Conservation (phyloP, 2,329 filamentous ascomycete species). For the Arthrobotrys sphaeroides region DNA sequence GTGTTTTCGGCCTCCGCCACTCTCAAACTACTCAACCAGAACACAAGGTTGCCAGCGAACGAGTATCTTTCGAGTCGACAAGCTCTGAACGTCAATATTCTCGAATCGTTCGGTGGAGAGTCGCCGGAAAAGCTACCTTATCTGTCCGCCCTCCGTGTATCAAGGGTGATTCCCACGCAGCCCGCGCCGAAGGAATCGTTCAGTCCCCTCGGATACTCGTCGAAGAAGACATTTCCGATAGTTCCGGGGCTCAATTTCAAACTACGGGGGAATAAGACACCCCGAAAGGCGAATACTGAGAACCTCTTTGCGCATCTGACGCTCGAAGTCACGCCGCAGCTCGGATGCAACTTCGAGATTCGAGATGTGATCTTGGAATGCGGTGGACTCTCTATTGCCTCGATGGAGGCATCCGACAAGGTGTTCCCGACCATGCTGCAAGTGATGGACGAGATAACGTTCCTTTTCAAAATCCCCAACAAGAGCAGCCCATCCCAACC, state of each 20-base stretch:
- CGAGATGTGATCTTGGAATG: conserved; percentile 56
- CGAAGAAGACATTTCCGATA: conserved; percentile 71
- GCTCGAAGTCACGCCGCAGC: conserved; percentile 76
- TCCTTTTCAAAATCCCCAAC: conserved; percentile 71
- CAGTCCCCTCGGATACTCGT: conserved; percentile 72
- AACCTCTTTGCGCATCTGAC: conserved; percentile 76
- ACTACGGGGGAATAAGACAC: conserved; percentile 73
- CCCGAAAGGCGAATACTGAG: conserved; percentile 68
- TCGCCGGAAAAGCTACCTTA: conserved; percentile 72
- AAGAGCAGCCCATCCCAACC: conserved; percentile 68
- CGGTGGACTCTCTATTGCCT: conserved; percentile 61
- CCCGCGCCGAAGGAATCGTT: conserved; percentile 69
- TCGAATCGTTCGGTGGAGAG: conserved; percentile 76
- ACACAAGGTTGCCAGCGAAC: conserved; percentile 63
- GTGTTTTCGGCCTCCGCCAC: conserved; percentile 67
- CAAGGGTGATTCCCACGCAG: conserved; percentile 75
- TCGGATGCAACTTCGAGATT: conserved; percentile 67
- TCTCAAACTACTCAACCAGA: conserved; percentile 65
- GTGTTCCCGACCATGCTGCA: conserved; percentile 38
- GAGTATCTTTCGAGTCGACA: conserved; percentile 76
- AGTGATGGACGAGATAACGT: conserved; percentile 73
- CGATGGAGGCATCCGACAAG: conserved; percentile 35
- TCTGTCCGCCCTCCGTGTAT: conserved; percentile 78
- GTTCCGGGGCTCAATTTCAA: conserved; percentile 77
- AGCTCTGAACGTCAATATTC: conserved; percentile 77